Evolutionary conservation across 495 filamentous ascomycete genomes (phyloP).

Genomic region (Barbatosphaeria neglecta): DNA sequence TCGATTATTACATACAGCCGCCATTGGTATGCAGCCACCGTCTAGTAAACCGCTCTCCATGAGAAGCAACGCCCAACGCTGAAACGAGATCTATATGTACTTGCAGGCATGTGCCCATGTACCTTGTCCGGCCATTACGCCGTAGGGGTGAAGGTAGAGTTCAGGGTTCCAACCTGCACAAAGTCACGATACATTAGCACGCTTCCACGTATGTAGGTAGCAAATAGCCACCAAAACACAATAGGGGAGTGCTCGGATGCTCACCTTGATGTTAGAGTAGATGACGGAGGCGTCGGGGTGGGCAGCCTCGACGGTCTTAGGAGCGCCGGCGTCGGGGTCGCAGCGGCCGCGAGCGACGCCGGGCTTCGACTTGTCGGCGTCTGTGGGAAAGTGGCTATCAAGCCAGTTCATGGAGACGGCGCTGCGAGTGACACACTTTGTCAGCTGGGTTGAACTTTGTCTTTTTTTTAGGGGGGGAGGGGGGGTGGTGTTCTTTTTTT

Average conservation of each 20-base stretch:
- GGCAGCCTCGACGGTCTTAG: conserved; percentile 38
- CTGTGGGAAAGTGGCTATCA: conserved; percentile 51
- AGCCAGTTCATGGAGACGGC: conserved; percentile 60
- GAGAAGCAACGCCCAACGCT: no score
- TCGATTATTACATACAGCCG: no score
- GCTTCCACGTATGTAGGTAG: no score
- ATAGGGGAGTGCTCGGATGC: conserved; percentile 3
- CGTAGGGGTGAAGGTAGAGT: background rate
- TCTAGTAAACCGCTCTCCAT: no score
- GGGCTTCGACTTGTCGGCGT: conserved; percentile 30
- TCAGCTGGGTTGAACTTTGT: background rate
- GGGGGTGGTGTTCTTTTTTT: no score
- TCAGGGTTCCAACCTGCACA: background rate
- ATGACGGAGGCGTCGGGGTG: conserved; percentile 41
- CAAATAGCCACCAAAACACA: no score
- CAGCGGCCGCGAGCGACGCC: conserved; percentile 56
- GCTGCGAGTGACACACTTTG: conserved; percentile 1
- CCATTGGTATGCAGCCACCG: no score
- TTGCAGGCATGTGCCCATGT: no score
- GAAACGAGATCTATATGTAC: no score
- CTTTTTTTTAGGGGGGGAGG: background rate
- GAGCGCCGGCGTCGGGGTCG: conserved; percentile 38
- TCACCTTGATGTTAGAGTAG: conserved; percentile 56
- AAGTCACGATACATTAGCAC: background rate
- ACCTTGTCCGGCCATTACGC: no score